Conservation (phyloP, 345 rosid genomes). For the Boechera stricta region DNA sequence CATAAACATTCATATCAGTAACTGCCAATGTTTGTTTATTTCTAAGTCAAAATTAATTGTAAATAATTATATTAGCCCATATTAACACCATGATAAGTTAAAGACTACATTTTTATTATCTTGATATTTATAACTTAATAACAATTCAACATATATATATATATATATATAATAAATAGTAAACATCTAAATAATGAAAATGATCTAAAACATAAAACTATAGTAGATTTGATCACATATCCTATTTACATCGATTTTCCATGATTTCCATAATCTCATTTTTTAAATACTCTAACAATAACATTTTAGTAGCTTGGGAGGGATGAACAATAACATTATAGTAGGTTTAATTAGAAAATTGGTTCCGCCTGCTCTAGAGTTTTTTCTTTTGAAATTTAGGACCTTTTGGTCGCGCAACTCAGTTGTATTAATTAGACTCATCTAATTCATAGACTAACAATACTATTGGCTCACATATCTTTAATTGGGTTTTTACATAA, state of each 20-base stretch:
- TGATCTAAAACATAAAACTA: not conserved
- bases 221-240: not conserved
- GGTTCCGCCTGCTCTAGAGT: not conserved
- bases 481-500: not conserved
- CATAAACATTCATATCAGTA: constrained; percentile 20
- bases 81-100: not conserved
- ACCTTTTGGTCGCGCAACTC: not conserved
- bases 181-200: not conserved
- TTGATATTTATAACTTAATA: not conserved
- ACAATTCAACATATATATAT: not conserved
- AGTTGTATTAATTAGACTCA: not conserved
- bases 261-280: not conserved
- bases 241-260: too few relatives aligned
- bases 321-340: not conserved
- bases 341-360: not conserved
- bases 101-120: not conserved
- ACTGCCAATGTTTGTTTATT: not conserved
- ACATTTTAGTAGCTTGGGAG: not conserved
- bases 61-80: not conserved
- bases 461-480: not conserved
- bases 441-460: not conserved
- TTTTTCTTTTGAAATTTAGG: not conserved
- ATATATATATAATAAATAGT: not conserved
- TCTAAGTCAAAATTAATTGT: not conserved
- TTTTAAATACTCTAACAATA: too few relatives aligned